Evolutionary conservation across 257 asterid species (phyloP), one percentile per base, ranked within the genome.

Genomic region (Paraleonurus japonicus): DNA sequence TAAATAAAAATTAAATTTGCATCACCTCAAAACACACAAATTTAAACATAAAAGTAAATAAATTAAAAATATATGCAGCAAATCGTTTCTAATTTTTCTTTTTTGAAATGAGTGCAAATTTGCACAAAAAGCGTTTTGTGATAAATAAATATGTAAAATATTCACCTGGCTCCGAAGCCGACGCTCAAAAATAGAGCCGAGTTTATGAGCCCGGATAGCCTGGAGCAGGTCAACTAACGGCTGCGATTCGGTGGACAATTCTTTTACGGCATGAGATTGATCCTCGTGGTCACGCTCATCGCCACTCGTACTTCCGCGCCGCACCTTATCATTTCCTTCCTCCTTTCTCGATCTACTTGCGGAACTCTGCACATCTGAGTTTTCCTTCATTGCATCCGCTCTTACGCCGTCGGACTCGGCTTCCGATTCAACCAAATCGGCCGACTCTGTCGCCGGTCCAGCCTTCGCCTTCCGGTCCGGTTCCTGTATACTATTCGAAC

Each of bases 91-190:
- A 2, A 7, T 35, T 35, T 6, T 35, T 1, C 1, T 35, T 7
- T 5, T 35, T 35, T 8, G 43, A 35, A 35, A 7, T 35, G 7
- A 0, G 11, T 7, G 51, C 19, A 43, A 43, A 43, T 43, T 43
- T 1, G 4, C n/a, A 43, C 17, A 43, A 43, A 43, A 43, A 43
- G n/a, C 2, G 47, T 2, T 1, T 39, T 1, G 13, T 11, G n/a
- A n/a, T 12, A 43, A 43, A 43, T 3, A 12, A 43, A 43, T 9
- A 43, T 7, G 43, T 0, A 43, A 43, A 13, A 43, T 41, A 78
- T 28, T 84, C 50, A 89, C 96, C 92, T 89, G 92, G 83, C 82
- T 85, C 65, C 85, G 85, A 78, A 85, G 96, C 81, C 90, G 90
- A 60, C 96, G 90, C 70, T 77, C 77, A 77, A 89, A 84, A 9